Evolutionary conservation across 495 filamentous ascomycete species (phyloP).

Genomic region (Daldinia bambusicola): DNA sequence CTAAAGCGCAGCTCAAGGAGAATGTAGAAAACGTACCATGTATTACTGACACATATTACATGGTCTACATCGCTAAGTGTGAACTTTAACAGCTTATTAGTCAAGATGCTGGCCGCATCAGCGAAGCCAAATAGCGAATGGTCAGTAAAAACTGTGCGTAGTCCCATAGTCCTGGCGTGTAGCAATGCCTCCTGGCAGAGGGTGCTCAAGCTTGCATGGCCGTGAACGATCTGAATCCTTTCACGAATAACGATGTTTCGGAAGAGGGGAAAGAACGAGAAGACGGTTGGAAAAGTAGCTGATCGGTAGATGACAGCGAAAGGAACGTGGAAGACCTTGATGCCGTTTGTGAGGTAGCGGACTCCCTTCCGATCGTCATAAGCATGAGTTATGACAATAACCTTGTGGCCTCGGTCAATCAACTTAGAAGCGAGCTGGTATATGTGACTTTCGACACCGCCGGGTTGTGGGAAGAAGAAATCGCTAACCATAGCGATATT

Average conservation of each 20-base stretch:
- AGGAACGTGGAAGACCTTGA: conserved; percentile 97
- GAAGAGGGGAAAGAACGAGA: conserved; percentile 97
- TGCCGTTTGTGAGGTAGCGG: conserved; percentile 96
- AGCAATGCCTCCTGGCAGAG: conserved; percentile 95
- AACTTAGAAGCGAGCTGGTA: conserved; percentile 97
- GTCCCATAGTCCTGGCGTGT: conserved; percentile 94
- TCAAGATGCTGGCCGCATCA: conserved; percentile 93
- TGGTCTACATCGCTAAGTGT: conserved; percentile 96
- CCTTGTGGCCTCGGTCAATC: conserved; percentile 96
- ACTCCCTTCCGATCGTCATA: conserved; percentile 91
- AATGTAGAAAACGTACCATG: conserved; percentile 70
- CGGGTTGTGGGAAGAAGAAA: conserved; percentile 98
- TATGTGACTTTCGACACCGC: conserved; percentile 96
- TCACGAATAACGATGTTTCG: conserved; percentile 95
- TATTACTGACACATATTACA: conserved; percentile 97
- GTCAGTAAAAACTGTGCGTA: conserved; percentile 95
- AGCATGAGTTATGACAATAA: conserved; percentile 97
- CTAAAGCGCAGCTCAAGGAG: background rate
- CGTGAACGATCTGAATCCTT: conserved; percentile 95
- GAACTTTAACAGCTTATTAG: conserved; percentile 97
- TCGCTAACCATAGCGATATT: conserved; percentile 92
- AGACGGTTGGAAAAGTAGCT: conserved; percentile 95
- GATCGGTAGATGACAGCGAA: conserved; percentile 96
- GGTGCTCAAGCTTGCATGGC: conserved; percentile 89
- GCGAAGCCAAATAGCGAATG: conserved; percentile 98